phyloP scores from a whole-genome alignment of 768 basidiomycete genomes.

The Tylopilus subfusipes region DNA sequence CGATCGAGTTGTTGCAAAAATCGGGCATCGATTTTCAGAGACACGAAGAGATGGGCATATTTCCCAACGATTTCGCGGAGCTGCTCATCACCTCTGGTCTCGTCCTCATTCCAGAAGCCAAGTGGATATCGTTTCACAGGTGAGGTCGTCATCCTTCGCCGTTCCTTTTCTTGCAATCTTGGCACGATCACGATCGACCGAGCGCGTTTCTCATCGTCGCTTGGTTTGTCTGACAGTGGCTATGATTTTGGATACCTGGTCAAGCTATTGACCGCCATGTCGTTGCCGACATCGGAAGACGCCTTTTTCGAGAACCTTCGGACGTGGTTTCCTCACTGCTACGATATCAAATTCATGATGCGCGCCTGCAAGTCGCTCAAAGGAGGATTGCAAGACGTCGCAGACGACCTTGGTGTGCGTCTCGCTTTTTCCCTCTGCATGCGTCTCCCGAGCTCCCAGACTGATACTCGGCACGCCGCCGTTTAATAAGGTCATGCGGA shows the following conservation, averaged over 20 bases:
- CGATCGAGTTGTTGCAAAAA: conserved; percentile 90
- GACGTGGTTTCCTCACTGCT: conserved; percentile 94
- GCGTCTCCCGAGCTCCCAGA: not conserved
- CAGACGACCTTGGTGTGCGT: conserved; percentile 90
- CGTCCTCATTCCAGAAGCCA: conserved; percentile 83
- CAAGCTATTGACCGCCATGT: conserved; percentile 82
- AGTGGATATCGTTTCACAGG: conserved; percentile 99
- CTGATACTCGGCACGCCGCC: not conserved
- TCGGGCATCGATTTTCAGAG: conserved; percentile 95
- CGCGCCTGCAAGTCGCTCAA: conserved; percentile 75
- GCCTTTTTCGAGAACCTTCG: conserved; percentile 83
- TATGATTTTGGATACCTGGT: conserved; percentile 99
- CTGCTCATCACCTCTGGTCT: conserved; percentile 95
- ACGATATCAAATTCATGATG: conserved; percentile 98
- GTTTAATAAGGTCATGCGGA: conserved; percentile 83
- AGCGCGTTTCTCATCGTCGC: not conserved
- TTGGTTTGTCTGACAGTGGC: conserved; percentile 52
- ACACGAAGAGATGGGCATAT: conserved; percentile 88
- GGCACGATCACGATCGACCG: not conserved
- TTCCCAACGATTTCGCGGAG: conserved; percentile 93
- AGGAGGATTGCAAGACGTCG: conserved; percentile 92
- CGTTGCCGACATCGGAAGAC: conserved; percentile 85
- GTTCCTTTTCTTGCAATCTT: not conserved
- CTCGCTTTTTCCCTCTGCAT: not conserved
- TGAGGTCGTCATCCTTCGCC: conserved; percentile 35